Conservation (phyloP, 2,329 filamentous ascomycete species). For the Shiraia sp. region DNA sequence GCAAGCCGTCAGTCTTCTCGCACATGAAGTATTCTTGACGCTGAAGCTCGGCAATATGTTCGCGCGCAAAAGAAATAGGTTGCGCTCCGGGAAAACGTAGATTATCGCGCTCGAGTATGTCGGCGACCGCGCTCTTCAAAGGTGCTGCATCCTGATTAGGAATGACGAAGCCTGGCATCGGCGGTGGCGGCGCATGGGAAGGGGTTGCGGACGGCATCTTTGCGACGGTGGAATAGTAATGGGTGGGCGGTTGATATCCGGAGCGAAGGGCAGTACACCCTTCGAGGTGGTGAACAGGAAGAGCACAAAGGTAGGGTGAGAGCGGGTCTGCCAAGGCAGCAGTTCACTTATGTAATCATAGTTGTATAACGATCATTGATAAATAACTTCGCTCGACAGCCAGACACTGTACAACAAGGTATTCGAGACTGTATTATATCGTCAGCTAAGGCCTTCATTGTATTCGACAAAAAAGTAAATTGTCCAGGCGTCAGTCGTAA, state of each 20-base stretch:
- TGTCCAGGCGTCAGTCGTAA: too few relatives aligned
- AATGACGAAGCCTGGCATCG: slow-evolving; percentile 40
- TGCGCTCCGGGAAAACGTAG: slow-evolving; percentile 84
- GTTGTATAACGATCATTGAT: too few relatives aligned
- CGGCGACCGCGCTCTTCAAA: slow-evolving; percentile 74
- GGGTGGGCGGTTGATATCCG: background rate
- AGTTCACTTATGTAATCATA: slow-evolving; percentile 1
- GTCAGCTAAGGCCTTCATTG: too few relatives aligned
- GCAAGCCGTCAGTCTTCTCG: slow-evolving; percentile 96
- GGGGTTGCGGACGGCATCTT: slow-evolving; percentile 23
- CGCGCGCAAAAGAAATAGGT: slow-evolving; percentile 85
- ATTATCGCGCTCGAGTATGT: slow-evolving; percentile 71
- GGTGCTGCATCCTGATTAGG: slow-evolving; percentile 35
- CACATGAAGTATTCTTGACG: slow-evolving; percentile 92
- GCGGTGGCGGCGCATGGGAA: slow-evolving; percentile 34
- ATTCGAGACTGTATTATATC: too few relatives aligned
- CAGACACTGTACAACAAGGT: too few relatives aligned
- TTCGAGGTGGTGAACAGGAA: background rate
- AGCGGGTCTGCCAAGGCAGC: too few relatives aligned
- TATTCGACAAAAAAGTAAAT: too few relatives aligned
- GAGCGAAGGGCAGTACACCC: background rate
- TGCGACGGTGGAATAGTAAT: background rate
- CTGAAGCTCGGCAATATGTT: slow-evolving; percentile 81
- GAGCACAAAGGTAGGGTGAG: background rate
- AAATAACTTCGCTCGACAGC: too few relatives aligned